Evolutionary conservation across 164 flowering plant genomes (phyloP).

Genomic region (Berberis vulgaris): DNA sequence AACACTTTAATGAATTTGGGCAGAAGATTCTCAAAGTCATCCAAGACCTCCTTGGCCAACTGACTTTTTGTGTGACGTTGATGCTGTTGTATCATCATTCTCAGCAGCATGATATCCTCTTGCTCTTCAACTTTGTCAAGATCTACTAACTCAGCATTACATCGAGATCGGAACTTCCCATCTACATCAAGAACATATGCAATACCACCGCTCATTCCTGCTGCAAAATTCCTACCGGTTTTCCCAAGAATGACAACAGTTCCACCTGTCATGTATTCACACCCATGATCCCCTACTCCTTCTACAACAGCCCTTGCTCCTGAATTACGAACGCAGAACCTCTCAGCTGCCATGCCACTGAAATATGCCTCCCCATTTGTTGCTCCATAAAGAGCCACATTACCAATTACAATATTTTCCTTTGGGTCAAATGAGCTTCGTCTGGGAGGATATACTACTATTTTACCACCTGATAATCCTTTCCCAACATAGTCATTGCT

Average conservation of each 20-base stretch:
- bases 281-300: slow-evolving; percentile 99
- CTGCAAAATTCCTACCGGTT: slow-evolving; percentile 98
- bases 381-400: slow-evolving; percentile 99
- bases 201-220: slow-evolving; percentile 99
- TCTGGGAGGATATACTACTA: slow-evolving; percentile 92
- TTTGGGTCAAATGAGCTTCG: slow-evolving; percentile 86
- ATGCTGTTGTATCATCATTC: slow-evolving; percentile 96
- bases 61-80: slow-evolving; percentile 87
- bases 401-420: slow-evolving; percentile 94
- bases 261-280: slow-evolving; percentile 99
- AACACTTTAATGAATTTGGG: slow-evolving; percentile 90
- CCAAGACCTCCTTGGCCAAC: slow-evolving; percentile 75
- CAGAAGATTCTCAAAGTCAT: slow-evolving; percentile 60
- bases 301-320: slow-evolving; percentile 96
- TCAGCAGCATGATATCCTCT: slow-evolving; percentile 71
- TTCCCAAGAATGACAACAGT: slow-evolving; percentile 89
- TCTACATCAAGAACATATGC: slow-evolving; percentile 93
- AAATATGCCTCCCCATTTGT: slow-evolving; percentile 93
- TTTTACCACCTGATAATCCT: slow-evolving; percentile 96
- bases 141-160: slow-evolving; percentile 92
- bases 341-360: slow-evolving; percentile 99
- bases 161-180: slow-evolving; percentile 53
- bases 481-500: slow-evolving; percentile 99
- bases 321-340: slow-evolving; percentile 97
- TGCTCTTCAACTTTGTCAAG: slow-evolving; percentile 94